Evolutionary conservation across 495 filamentous ascomycete species (phyloP), one percentile per base, ranked within the genome.

Genomic region (Lasiosphaeris hirsuta): DNA sequence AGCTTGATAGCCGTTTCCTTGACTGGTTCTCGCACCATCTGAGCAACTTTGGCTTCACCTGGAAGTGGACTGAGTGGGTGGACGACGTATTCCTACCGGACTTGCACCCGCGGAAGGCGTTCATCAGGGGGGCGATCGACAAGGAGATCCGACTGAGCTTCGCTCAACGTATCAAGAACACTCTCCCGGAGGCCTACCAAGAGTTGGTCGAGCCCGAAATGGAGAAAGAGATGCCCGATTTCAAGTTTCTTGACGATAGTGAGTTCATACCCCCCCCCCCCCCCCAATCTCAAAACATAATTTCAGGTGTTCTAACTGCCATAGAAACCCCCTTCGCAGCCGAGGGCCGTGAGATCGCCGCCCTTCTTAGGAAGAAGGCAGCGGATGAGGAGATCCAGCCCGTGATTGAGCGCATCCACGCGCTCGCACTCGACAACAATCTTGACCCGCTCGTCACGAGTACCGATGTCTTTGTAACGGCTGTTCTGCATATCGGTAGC

Each of bases 11-110:
- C 69, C 85, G 94, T 13, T 97, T 97, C 73, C 78, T 95, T 66
- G 94, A 97, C 69, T 99, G 94, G 94, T 99, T 99, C 65, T 81
- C 92, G 11, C 95, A 99, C 66, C 94, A 99, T 75, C 69, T 99
- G 62, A 96, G 91, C 71, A 99, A 99, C 74, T 99, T 97, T 65
- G 94, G 96, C 39, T 99, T 97, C 65, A 94, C 95, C 3, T 99
- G 94, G 94, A 97, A 97, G 74, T 99, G 94, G 94, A 87, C 87
- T 15, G 94, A 99, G 75, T 99, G 94, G 94, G 82, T 88, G 54
- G 90, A 95, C 39, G 90, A 97, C 72, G 81, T 96, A 14, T 81
- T 84, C 10, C 82, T 92, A 19, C 79, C 90, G 0, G 72, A 84
- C 41, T 72, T 94, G 14, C 85, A 96, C 69, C 92, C 94, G 10